Evolutionary conservation across 495 filamentous ascomycete genomes (phyloP).

Genomic region (Podospora appendiculata): DNA sequence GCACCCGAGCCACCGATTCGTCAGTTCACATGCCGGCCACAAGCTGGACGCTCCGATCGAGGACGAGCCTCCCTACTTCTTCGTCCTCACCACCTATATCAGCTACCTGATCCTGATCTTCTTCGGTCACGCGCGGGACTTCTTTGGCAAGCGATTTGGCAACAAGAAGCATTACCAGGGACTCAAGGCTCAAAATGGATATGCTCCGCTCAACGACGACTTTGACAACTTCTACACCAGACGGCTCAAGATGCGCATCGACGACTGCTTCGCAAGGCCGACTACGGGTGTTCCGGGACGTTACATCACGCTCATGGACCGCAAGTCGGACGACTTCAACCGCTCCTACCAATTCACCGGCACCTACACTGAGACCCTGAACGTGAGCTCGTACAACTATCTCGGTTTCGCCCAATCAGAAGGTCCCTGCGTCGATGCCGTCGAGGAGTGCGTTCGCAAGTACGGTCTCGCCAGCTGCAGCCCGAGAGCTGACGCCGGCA

Average conservation of each 20-base stretch:
- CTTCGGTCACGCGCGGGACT: conserved; percentile 92
- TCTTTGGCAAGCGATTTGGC: conserved; percentile 93
- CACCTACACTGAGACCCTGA: conserved; percentile 89
- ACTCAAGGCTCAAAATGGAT: conserved; percentile 75
- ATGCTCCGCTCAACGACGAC: conserved; percentile 94
- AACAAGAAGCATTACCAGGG: conserved; percentile 72
- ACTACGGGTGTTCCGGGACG: conserved; percentile 90
- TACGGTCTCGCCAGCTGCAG: conserved; percentile 77
- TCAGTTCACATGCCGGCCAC: conserved; percentile 68
- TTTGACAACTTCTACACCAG: conserved; percentile 98
- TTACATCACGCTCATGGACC: conserved; percentile 86
- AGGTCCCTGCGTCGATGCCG: conserved; percentile 89
- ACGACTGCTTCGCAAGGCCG: conserved; percentile 91
- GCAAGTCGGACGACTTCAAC: conserved; percentile 82
- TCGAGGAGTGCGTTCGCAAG: conserved; percentile 75
- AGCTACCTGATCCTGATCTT: conserved; percentile 94
- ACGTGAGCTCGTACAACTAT: conserved; percentile 99
- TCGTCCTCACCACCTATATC: conserved; percentile 91
- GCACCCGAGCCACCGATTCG: conserved; percentile 71
- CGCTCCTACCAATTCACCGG: conserved; percentile 79
- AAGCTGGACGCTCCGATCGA: conserved; percentile 75
- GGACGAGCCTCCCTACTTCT: conserved; percentile 96
- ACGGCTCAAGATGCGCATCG: conserved; percentile 84
- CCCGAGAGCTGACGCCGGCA: conserved; percentile 75
- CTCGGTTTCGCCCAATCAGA: conserved; percentile 97